phyloP scores from a whole-genome alignment of 177 flowering plant species.

The Vitis hybrid region DNA sequence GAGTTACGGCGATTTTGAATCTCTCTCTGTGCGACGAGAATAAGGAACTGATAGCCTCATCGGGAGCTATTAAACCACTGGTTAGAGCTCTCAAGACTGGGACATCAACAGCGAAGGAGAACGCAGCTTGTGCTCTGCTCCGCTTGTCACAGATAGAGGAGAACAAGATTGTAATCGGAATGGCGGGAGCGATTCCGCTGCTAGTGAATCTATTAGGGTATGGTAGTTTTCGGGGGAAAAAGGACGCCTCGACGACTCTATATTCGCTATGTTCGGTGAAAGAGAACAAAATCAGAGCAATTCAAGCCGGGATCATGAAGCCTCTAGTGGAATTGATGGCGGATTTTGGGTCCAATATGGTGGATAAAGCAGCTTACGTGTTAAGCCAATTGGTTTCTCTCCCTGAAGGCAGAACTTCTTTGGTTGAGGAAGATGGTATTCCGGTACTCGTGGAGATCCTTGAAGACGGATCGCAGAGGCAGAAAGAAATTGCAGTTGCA shows the following conservation, averaged over 20 bases:
- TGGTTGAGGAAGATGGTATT: conserved; percentile 89
- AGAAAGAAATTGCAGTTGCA: conserved; percentile 75
- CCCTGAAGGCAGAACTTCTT: conserved; percentile 54
- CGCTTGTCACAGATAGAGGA: conserved; percentile 72
- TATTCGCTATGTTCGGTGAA: conserved; percentile 69
- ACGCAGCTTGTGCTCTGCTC: conserved; percentile 88
- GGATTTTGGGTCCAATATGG: conserved; percentile 82
- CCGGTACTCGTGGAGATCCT: conserved; percentile 89
- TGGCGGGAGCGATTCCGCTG: conserved; percentile 77
- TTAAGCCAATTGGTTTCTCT: conserved; percentile 41
- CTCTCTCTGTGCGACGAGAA: conserved; percentile 88
- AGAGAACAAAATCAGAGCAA: conserved; percentile 79
- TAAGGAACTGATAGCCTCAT: conserved; percentile 57
- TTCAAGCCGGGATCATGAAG: conserved; percentile 74
- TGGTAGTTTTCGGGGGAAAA: conserved; percentile 73
- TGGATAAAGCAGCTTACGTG: conserved; percentile 85
- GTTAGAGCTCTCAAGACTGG: conserved; percentile 62
- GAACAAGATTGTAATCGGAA: conserved; percentile 65
- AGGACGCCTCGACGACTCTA: conserved; percentile 85
- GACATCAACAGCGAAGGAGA: conserved; percentile 74
- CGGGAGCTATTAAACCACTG: conserved; percentile 80
- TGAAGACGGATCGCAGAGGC: conserved; percentile 78
- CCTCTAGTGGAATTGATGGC: conserved; percentile 88
- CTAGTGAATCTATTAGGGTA: conserved; percentile 63
- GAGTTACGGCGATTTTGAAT: conserved; percentile 85